Evolutionary conservation across 768 basidiomycete species (phyloP).

Genomic region (Russula virescens): DNA sequence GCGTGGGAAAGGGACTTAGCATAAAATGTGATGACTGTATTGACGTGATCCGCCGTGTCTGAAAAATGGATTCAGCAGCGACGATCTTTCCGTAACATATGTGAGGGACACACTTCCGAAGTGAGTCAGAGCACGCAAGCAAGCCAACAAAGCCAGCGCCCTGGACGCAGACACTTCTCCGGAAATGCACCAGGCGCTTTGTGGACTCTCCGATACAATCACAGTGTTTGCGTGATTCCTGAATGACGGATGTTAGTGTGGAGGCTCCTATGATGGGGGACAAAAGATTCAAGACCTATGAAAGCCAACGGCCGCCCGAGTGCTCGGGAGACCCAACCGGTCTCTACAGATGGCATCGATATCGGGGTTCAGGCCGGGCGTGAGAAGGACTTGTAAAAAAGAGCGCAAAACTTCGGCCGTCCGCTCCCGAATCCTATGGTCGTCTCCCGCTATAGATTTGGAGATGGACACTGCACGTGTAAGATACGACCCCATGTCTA

Average conservation of each 20-base stretch:
- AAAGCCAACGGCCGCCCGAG: conserved; percentile 41
- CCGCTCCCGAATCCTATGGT: conserved; percentile 31
- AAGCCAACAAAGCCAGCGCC: conserved; percentile 56
- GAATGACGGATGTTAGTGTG: conserved; percentile 6
- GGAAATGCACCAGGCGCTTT: conserved; percentile 69
- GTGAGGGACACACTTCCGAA: conserved; percentile 49
- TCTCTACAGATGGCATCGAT: conserved; percentile 64
- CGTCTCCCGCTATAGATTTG: conserved; percentile 10
- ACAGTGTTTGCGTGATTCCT: conserved; percentile 41
- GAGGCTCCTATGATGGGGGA: not conserved
- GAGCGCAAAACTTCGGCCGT: conserved; percentile 52
- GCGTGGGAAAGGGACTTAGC: conserved; percentile 58
- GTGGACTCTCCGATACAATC: conserved; percentile 35
- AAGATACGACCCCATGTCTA: conserved; percentile 30
- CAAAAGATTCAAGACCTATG: conserved; percentile 37
- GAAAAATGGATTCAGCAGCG: conserved; percentile 1
- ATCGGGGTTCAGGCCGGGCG: conserved; percentile 61
- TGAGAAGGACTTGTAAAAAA: conserved; percentile 59
- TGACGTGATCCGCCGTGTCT: conserved; percentile 68
- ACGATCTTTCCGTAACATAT: not conserved
- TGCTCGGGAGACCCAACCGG: conserved; percentile 45
- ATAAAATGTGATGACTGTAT: conserved; percentile 77
- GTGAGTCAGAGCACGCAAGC: conserved; percentile 64
- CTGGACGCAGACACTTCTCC: conserved; percentile 62
- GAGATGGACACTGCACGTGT: conserved; percentile 15